phyloP scores from a whole-genome alignment of 768 basidiomycete species.

The Termitomyces sp. region DNA sequence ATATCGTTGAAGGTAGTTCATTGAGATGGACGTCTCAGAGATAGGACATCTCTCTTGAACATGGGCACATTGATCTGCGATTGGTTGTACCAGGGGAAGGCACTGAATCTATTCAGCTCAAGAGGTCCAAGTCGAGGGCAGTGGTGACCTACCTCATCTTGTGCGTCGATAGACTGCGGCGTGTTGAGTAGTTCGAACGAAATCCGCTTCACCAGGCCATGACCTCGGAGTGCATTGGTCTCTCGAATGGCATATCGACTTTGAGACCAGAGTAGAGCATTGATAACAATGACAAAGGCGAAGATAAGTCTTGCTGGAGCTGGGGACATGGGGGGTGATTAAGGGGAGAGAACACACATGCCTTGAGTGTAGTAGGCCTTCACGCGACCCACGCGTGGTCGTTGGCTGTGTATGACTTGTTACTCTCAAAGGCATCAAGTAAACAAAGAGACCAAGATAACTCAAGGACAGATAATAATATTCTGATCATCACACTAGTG shows the following conservation, averaged over 20 bases:
- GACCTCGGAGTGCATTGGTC: constrained; percentile 18
- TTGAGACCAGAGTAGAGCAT: constrained; percentile 62
- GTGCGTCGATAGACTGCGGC: constrained; percentile 7
- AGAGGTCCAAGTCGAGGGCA: background rate
- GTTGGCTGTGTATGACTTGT: background rate
- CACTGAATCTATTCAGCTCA: constrained; percentile 39
- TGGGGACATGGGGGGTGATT: constrained; percentile 37
- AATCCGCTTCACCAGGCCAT: constrained; percentile 37
- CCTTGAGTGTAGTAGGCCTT: background rate
- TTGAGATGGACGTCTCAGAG: constrained; percentile 59
- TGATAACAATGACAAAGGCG: constrained; percentile 43
- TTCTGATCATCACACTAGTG: too few species aligned
- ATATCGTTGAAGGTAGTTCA: constrained; percentile 65
- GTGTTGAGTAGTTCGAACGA: constrained; percentile 27
- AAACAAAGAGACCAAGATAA: background rate
- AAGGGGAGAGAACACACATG: constrained; percentile 11
- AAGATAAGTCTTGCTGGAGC: constrained; percentile 44
- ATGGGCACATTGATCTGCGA: constrained; percentile 57
- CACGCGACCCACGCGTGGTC: background rate
- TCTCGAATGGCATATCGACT: constrained; percentile 38
- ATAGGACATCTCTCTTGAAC: constrained; percentile 51
- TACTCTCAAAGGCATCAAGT: background rate
- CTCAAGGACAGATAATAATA: too few species aligned
- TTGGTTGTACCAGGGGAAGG: constrained; percentile 50
- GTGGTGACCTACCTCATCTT: constrained; percentile 22